Base-by-base conservation (phyloP, 495 filamentous ascomycete genomes). In the Aspergillus indologenus region DNA sequence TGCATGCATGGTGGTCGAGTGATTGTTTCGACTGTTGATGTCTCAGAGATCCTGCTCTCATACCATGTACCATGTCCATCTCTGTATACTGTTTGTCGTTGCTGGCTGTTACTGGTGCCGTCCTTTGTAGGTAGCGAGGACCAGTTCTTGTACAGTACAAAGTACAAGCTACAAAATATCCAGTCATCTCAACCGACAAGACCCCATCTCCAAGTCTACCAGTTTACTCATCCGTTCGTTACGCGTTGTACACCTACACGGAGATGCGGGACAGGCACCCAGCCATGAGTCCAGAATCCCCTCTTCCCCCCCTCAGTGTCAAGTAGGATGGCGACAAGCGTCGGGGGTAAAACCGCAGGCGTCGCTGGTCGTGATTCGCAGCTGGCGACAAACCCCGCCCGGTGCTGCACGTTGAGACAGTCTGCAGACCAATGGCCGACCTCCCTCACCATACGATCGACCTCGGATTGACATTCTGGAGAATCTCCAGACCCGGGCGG, bases 341-440 rank as follows among this genome's bases (percentile, higher is more conserved):
- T 40, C 12, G 7, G 15, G 22, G 8, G 22, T 47, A 18, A 23
- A 47, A 47, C 19, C 18, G 45, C 45, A 47, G 45, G 19, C 19
- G 19, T 1, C 1, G 45, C 45, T 23, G 22, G 19, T 47, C 45
- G 45, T 51, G 48, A 51, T 51, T 51, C 48, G 48, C 17, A 51
- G 24, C 20, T 48, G 19, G 15, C 45, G 45, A 12, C 45, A 46
- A 23, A 51, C 48, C 48, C 48, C 48, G 48, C 48, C 48, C 48
- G 29, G 18, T 23, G 23, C 48, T 48, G 45, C 34, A 40, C 5
- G 34, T 40, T 40, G 34, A 47, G 45, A 17, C 45, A 7, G 45
- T 21, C 45, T 21, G 19, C 17, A 3, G 15, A 23, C 48, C 48
- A 51, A 31, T 51, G 7, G 15, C 48, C 23, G 17, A 19, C 48